Conservation (phyloP, 306 rosid genomes). For the Cotoneaster glaucophyllus region DNA sequence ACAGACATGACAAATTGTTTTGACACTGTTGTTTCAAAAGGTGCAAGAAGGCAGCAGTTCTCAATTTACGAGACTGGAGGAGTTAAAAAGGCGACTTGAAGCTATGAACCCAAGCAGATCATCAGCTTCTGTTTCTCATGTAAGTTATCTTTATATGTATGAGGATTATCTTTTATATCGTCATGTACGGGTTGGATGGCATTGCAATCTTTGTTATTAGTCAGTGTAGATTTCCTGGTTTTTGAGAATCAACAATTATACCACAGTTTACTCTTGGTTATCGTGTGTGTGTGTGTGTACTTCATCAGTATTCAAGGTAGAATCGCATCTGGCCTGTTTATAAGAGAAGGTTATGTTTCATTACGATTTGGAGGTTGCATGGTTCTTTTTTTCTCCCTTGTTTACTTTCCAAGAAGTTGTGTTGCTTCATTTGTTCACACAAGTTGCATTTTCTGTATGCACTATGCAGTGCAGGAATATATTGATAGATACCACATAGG, state of each 20-base stretch:
- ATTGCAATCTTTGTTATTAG: not conserved
- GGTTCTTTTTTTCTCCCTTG: not conserved
- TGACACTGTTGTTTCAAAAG: conserved; percentile 37
- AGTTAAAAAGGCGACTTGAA: conserved; percentile 81
- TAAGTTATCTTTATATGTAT: conserved; percentile 25
- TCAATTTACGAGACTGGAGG: conserved; percentile 75
- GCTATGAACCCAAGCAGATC: conserved; percentile 68
- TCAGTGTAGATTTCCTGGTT: not conserved
- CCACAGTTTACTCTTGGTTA: not conserved
- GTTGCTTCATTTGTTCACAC: not conserved
- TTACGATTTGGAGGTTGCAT: not conserved
- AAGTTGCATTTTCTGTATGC: not conserved
- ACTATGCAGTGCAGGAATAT: not conserved
- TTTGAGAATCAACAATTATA: not conserved
- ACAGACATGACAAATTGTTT: conserved; percentile 18
- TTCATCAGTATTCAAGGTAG: not conserved
- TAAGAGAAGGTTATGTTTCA: not conserved
- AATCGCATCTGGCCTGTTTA: not conserved
- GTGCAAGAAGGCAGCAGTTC: conserved; percentile 84
- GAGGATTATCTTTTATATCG: not conserved
- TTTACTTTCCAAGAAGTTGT: not conserved
- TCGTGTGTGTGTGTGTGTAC: not conserved
- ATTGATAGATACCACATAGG: not conserved
- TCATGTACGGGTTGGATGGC: not conserved
- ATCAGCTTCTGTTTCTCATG: conserved; percentile 43